Percentiles rank a stretch among this genome's conserved stretches.
Conservation (phyloP, 2,329 filamentous ascomycete genomes). For the Ustulina deusta region DNA sequence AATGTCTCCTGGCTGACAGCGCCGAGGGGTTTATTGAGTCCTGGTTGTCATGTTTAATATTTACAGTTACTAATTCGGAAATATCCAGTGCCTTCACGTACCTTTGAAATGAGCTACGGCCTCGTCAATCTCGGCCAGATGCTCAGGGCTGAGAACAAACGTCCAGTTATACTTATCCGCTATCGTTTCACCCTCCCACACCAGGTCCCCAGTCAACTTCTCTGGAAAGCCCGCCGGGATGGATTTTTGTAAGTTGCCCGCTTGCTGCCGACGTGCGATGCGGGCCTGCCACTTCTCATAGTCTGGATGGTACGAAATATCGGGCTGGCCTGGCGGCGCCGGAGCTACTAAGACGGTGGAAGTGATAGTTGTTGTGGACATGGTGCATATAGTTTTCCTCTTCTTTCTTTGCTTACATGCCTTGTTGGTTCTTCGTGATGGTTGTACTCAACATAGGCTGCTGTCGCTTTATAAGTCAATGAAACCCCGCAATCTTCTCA, state of each 20-base stretch:
- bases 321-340: conserved; percentile 59
- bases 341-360: conserved; percentile 44
- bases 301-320: conserved; percentile 69
- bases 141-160: conserved; percentile 59
- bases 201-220: conserved; percentile 62
- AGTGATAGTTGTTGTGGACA: conserved; percentile 40
- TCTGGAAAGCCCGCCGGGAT: conserved; percentile 65
- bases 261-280: conserved; percentile 57
- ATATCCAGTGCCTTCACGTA: conserved; percentile 35
- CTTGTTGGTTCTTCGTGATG: not conserved
- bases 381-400: not conserved
- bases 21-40: conserved; percentile 52
- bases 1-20: conserved; percentile 65
- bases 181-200: conserved; percentile 68
- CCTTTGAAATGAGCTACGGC: conserved; percentile 59
- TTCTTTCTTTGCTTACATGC: not conserved
- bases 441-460: not conserved
- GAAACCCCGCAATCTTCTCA: conserved; percentile 34
- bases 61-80: not conserved
- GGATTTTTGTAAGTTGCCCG: conserved; percentile 54
- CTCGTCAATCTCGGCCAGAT: conserved; percentile 63
- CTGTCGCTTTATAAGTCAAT: conserved; percentile 18
- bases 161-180: conserved; percentile 64
- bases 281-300: conserved; percentile 65
- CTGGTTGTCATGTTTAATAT: conserved; percentile 17